Base-by-base conservation (phyloP, 2,329 filamentous ascomycete species). In the Drechslera avenae region DNA sequence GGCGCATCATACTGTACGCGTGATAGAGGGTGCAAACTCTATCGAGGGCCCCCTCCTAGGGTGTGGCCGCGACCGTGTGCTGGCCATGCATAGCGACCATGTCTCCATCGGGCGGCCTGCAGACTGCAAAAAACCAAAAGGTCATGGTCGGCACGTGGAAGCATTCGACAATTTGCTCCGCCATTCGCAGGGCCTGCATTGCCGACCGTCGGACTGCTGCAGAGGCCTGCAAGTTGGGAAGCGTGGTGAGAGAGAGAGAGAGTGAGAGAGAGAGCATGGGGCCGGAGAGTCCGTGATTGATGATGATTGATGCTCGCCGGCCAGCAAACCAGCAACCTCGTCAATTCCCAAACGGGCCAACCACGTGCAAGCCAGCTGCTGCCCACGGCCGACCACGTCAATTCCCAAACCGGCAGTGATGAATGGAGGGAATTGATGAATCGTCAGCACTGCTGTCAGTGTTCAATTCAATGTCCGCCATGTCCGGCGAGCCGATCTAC, bases 131-230 rank as follows among this genome's bases (percentile, higher is more conserved):
- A 13, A 28, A 10, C 26, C 5, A 17, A 31, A 23, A 39, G 40
- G n/a, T 50, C 60, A 56, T 50, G 50, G 52, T 40, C 53, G 50
- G 46, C 56, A 61, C 58, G 60, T 63, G 59, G 57, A 55, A 48
- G 33, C 18, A 43, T 33, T 40, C 52, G 35, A 19, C 30, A 46
- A 52, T 44, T 44, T 42, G 30, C 42, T 40, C 56, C 55, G 56
- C 47, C 43, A 54, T 54, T 48, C 41, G 54, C 52, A 53, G 41
- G 50, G 50, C 49, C 46, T 40, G 32, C 34, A 35, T 37, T 47
- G 50, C 57, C 49, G 44, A 36, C 34, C 36, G 49, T 58, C 56
- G 52, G 56, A 50, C 44, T 46, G 37, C 37, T 36, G 32, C 31
- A 42, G 47, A 32, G 42, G 35, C 31, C 31, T 45, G 36, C 28